Evolutionary conservation across 768 basidiomycete genomes (phyloP).

Genomic region (Leccinum ochraceum): DNA sequence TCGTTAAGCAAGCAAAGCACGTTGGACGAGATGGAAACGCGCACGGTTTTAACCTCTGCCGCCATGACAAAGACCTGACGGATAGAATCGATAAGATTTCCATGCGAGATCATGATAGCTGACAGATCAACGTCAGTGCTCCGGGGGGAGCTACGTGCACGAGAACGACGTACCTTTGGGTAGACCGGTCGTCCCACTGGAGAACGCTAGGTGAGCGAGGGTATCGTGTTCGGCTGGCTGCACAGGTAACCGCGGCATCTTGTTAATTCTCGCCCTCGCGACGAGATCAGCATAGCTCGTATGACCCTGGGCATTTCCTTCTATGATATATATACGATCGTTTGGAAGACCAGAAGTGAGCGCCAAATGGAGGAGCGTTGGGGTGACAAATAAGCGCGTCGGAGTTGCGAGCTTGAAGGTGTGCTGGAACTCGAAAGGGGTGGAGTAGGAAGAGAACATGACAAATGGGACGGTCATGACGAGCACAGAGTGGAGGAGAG

Average conservation of each 20-base stretch:
- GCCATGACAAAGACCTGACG: slow-evolving; percentile 37
- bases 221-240: slow-evolving; percentile 51
- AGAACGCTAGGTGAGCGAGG: slow-evolving; percentile 70
- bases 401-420: slow-evolving; percentile 46
- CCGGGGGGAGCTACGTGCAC: background rate
- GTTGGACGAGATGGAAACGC: slow-evolving; percentile 10
- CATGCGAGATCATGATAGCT: slow-evolving; percentile 76
- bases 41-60: slow-evolving; percentile 39
- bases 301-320: slow-evolving; percentile 42
- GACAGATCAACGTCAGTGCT: slow-evolving; percentile 5
- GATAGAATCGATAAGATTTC: slow-evolving; percentile 53
- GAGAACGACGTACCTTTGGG: slow-evolving; percentile 58
- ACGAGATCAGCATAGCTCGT: slow-evolving; percentile 49
- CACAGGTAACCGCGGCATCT: slow-evolving; percentile 42
- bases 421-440: slow-evolving; percentile 56
- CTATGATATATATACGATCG: slow-evolving; percentile 50
- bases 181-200: slow-evolving; percentile 77
- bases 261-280: slow-evolving; percentile 36
- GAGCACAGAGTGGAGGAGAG: slow-evolving; percentile 51
- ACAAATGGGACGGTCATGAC: slow-evolving; percentile 52
- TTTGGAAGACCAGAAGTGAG: slow-evolving; percentile 38
- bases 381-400: slow-evolving; percentile 56
- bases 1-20: background rate
- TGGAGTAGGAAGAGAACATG: slow-evolving; percentile 54
- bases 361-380: slow-evolving; percentile 42